Evolutionary conservation across 2,329 filamentous ascomycete species (phyloP).

Genomic region (Aspergillus piperis): DNA sequence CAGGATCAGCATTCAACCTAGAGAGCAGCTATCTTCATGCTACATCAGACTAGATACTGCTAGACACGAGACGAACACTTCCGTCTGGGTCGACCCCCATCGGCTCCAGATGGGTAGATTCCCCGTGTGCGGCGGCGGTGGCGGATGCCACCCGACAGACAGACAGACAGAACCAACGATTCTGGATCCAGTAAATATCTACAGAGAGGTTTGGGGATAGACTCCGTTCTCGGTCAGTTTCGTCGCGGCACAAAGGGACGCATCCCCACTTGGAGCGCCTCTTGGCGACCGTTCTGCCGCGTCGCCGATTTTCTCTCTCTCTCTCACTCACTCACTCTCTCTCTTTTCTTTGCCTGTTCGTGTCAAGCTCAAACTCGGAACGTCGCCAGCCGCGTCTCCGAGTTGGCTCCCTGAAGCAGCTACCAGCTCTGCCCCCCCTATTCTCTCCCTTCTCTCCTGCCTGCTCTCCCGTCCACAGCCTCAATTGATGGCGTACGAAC

Average conservation of each 20-base stretch:
- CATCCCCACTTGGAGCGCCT: background rate
- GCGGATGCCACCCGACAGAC: background rate
- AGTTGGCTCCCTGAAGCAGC: background rate
- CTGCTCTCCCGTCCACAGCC: conserved; percentile 3
- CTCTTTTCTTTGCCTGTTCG: background rate
- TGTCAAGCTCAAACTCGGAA: background rate
- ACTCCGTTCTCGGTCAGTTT: conserved; percentile 8
- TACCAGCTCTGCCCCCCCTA: no score
- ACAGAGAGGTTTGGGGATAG: background rate
- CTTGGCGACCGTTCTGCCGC: conserved; percentile 4
- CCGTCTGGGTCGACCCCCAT: background rate
- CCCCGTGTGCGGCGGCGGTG: conserved; percentile 3
- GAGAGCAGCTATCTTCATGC: background rate
- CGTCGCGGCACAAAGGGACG: conserved; percentile 13
- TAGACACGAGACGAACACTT: background rate
- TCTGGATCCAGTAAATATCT: background rate
- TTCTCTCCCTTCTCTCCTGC: background rate
- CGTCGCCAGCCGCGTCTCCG: background rate
- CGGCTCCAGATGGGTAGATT: conserved; percentile 4
- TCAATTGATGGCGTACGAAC: conserved; percentile 13
- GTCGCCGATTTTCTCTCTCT: background rate
- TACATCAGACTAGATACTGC: background rate
- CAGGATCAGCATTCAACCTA: background rate
- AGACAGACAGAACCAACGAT: no score
- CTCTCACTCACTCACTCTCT: background rate